Base-by-base conservation (phyloP, 306 rosid genomes). In the Biancaea sappan region DNA sequence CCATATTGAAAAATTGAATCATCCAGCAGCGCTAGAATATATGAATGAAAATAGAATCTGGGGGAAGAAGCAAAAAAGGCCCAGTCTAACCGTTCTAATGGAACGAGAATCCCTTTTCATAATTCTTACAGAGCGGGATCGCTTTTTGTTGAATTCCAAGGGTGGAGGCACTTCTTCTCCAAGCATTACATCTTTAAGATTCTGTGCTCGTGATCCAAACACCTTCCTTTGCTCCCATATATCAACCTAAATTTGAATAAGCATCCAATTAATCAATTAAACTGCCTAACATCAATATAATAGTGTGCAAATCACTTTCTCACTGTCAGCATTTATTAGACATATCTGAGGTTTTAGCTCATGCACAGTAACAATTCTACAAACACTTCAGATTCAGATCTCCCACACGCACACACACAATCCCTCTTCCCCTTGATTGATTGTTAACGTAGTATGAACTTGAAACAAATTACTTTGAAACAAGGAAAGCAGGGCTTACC, bases 181-280 rank as follows among this genome's bases (percentile, higher is more conserved):
- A 62, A 94, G 96, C 89, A 94, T 85, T 60, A 91, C 66, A 61
- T 86, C 94, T 76, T 86, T 89, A 57, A 94, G 91, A 78, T 86
- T 91, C 65, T 34, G 74, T 7, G 89, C 84, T 53, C 85, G 94
- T 57, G 94, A 86, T 18, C 96, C 98, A 80, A 94, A 91, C 41
- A 94, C 98, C 72, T 80, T 87, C 80, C 98, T 91, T 76, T 85
- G 83, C 71, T 91, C 97, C 98, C 98, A 94, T 76, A 94, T 88
- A 54, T 83, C 85, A 78, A 94, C 86, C 98, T 94, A 81, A 66
- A 26, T 66, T 14, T 64, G 65, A 8, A 65, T 44, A 86, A 78
- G 61, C 71, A 58, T 43, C 26, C 57, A 51, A 22, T 70, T 64
- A 79, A 62, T 66, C 26, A n/a, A 58, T 60, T 63, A 37, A 64